phyloP scores from a whole-genome alignment of 2,329 filamentous ascomycete species.

The Aspergillus ustus region DNA sequence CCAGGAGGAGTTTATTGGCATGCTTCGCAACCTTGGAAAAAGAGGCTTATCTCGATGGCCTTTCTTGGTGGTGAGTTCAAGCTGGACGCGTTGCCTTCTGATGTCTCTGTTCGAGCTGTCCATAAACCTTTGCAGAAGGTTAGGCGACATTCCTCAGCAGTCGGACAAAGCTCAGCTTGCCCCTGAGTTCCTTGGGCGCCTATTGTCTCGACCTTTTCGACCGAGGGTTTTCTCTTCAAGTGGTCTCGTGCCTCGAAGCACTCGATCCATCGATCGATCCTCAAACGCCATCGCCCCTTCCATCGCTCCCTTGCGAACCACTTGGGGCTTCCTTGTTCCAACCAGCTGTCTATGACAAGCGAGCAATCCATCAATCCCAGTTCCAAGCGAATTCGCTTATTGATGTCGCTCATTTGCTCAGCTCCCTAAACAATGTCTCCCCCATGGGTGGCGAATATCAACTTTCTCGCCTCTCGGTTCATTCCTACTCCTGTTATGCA shows the following conservation, averaged over 20 bases:
- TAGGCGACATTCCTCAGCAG: neutral
- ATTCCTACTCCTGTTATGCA: neutral
- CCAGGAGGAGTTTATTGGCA: slow-evolving; percentile 7
- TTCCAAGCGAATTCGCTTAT: neutral
- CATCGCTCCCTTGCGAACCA: neutral
- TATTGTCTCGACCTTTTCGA: neutral
- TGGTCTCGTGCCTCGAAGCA: neutral
- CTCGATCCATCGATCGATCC: neutral
- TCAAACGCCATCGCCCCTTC: neutral
- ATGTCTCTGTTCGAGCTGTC: neutral
- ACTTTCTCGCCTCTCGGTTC: neutral
- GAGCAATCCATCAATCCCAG: neutral
- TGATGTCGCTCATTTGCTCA: neutral
- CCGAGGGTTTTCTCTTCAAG: neutral
- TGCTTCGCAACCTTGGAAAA: neutral
- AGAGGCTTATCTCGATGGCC: slow-evolving; percentile 14
- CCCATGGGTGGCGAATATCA: neutral
- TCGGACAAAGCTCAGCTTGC: neutral
- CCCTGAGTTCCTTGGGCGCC: neutral
- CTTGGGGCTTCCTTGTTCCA: neutral
- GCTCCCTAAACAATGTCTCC: neutral
- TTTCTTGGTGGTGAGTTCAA: neutral
- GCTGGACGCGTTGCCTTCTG: neutral
- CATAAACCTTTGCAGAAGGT: neutral
- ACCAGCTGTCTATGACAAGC: neutral